These are phyloP conservation scores for Bisporella sp. DNA, from an alignment of 2,329 filamentous ascomycete genomes.

Conservation along the genomic window DNA sequence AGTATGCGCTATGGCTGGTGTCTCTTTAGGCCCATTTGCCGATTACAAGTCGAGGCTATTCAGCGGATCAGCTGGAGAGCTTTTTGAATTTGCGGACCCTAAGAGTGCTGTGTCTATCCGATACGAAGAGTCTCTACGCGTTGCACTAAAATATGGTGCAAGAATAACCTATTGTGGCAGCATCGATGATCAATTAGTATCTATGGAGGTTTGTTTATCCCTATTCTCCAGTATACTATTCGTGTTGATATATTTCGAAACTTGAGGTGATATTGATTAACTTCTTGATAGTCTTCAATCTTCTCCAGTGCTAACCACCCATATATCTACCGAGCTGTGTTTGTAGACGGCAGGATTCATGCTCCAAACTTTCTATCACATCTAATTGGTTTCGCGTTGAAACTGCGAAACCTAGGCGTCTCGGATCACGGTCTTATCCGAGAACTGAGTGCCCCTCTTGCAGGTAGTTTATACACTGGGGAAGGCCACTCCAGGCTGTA, in stretches of 20 bases:
- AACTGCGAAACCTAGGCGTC: conserved; percentile 86
- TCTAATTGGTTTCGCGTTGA: conserved; percentile 86
- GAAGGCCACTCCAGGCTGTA: conserved; percentile 93
- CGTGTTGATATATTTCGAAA: not conserved
- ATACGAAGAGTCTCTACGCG: conserved; percentile 69
- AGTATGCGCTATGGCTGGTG: conserved; percentile 83
- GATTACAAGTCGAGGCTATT: conserved; percentile 88
- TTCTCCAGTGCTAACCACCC: conserved; percentile 83
- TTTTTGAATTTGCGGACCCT: conserved; percentile 87
- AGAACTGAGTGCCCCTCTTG: conserved; percentile 80
- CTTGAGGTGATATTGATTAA: conserved; percentile 8
- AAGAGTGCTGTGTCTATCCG: conserved; percentile 75
- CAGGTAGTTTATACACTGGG: conserved; percentile 83
- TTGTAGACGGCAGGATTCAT: conserved; percentile 88
- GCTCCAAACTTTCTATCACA: conserved; percentile 91
- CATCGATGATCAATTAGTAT: conserved; percentile 94
- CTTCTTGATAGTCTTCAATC: conserved; percentile 59
- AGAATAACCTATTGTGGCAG: conserved; percentile 85
- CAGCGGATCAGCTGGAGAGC: conserved; percentile 83
- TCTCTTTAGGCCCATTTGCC: conserved; percentile 86
- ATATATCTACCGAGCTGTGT: conserved; percentile 91
- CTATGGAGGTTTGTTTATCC: conserved; percentile 62
- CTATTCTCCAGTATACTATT: too few species aligned
- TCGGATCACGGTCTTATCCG: conserved; percentile 89
- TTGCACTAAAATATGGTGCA: conserved; percentile 70